Percentiles rank a stretch among this genome's conserved stretches.
Conservation (phyloP, 2,329 filamentous ascomycete genomes). For the Neophaeococcomyces aloes region DNA sequence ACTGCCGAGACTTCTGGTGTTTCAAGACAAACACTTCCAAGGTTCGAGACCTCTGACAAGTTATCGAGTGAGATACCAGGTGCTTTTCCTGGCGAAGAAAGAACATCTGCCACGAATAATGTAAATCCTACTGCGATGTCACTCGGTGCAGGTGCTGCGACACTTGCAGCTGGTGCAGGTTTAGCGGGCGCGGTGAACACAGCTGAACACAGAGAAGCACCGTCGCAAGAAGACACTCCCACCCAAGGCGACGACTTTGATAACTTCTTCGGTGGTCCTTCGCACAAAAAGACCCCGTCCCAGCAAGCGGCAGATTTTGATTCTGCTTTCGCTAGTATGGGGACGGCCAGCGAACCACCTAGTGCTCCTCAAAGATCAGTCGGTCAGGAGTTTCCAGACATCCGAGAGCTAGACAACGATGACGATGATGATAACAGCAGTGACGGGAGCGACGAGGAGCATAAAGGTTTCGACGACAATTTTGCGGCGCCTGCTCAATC, state of each 20-base stretch:
- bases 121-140: constrained; percentile 7
- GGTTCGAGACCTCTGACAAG: constrained; percentile 10
- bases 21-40: too few relatives aligned
- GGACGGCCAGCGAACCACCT: constrained; percentile 30
- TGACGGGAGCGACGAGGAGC: constrained; percentile 55
- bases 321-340: constrained; percentile 37
- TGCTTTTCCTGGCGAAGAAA: constrained; percentile 42
- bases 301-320: constrained; percentile 39
- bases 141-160: constrained; percentile 10
- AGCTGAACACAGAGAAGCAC: constrained; percentile 10
- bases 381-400: constrained; percentile 77
- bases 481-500: constrained; percentile 45
- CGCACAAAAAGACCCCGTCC: constrained; percentile 35
- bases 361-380: constrained; percentile 22
- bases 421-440: constrained; percentile 82
- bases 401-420: constrained; percentile 71
- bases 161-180: constrained; percentile 10
- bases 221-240: constrained; percentile 18
- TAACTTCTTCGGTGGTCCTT: constrained; percentile 35
- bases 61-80: constrained; percentile 33
- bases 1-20: constrained; percentile 11
- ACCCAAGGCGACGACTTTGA: constrained; percentile 34
- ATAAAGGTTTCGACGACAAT: constrained; percentile 75
- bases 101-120: constrained; percentile 22
- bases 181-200: background rate